phyloP scores from a whole-genome alignment of 208 protist genomes.

The Acanthamoeba quina region DNA sequence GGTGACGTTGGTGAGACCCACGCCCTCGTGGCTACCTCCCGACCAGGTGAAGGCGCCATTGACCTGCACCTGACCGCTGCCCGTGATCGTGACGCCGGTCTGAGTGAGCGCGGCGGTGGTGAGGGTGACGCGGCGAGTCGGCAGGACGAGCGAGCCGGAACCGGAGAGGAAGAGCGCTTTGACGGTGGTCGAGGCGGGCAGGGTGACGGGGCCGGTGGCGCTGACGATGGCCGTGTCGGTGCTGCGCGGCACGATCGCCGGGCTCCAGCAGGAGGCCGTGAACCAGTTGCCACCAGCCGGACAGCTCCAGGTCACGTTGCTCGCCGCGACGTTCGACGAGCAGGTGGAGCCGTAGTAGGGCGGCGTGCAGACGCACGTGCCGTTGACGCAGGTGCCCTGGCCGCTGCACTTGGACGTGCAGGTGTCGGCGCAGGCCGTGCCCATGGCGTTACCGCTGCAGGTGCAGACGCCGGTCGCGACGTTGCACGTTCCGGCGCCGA shows the following conservation, averaged over 20 bases:
- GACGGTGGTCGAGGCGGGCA: not conserved
- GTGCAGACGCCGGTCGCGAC: conserved; percentile 9
- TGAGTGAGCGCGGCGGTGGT: conserved; percentile 7
- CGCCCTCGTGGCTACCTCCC: conserved; percentile 29
- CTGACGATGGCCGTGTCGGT: conserved; percentile 32
- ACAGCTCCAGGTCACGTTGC: conserved; percentile 42
- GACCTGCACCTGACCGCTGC: conserved; percentile 36
- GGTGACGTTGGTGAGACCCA: conserved; percentile 13
- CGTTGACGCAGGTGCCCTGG: conserved; percentile 46
- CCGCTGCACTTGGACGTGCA: conserved; percentile 45
- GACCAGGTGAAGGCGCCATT: conserved; percentile 33
- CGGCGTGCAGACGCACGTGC: conserved; percentile 37
- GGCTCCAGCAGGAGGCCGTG: conserved; percentile 28
- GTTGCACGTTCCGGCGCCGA: conserved; percentile 21
- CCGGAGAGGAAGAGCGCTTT: not conserved
- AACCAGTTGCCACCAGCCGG: not conserved
- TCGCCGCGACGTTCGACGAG: not conserved
- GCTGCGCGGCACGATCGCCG: not conserved
- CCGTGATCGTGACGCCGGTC: not conserved
- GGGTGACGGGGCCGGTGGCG: not conserved
- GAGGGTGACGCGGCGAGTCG: not conserved
- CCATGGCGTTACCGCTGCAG: conserved; percentile 1
- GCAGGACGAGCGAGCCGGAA: not conserved
- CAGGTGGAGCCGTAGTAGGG: conserved; percentile 5
- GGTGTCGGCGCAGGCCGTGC: conserved; percentile 13